Percentiles rank a stretch among this genome's conserved stretches.
phyloP scores from a whole-genome alignment of 1,284 basidiomycete species.

The Ganoderma lingzhi region DNA sequence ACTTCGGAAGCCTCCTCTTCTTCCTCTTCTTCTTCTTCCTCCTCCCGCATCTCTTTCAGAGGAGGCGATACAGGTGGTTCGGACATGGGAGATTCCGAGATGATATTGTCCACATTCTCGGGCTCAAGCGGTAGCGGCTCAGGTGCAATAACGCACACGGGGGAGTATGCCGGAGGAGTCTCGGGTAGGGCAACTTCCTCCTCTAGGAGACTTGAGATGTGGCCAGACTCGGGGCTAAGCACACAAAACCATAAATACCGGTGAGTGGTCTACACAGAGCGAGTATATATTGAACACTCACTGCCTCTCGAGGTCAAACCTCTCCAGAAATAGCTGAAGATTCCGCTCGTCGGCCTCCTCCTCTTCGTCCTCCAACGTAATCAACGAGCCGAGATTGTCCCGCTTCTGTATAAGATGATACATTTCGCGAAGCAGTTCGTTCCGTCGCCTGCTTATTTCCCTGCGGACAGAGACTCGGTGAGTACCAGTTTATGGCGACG shows the following conservation, averaged over 20 bases:
- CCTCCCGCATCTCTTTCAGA: not conserved
- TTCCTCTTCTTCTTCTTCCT: slow-evolving; percentile 1
- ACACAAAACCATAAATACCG: not conserved
- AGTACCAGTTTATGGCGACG: not conserved
- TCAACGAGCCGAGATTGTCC: slow-evolving; percentile 50
- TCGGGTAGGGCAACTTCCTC: slow-evolving; percentile 33
- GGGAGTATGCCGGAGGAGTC: slow-evolving; percentile 35
- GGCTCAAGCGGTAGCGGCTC: not conserved
- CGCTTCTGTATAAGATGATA: slow-evolving; percentile 65
- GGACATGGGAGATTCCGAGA: slow-evolving; percentile 37
- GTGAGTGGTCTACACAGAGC: not conserved
- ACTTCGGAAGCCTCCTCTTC: not conserved
- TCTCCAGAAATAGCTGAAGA: slow-evolving; percentile 57
- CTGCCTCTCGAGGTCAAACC: slow-evolving; percentile 60
- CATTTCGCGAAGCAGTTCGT: slow-evolving; percentile 74
- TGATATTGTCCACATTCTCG: slow-evolving; percentile 9
- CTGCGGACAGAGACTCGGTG: slow-evolving; percentile 43
- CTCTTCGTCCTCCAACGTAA: slow-evolving; percentile 47
- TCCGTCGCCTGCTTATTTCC: slow-evolving; percentile 65
- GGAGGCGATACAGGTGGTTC: slow-evolving; percentile 33
- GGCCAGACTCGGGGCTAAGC: slow-evolving; percentile 48
- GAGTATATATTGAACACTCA: slow-evolving; percentile 40
- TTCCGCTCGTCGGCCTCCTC: slow-evolving; percentile 47
- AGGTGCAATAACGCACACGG: slow-evolving; percentile 13
- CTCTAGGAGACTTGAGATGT: slow-evolving; percentile 42